Conservation (phyloP, 805 yeast species). For the Clavispora phyllophila region DNA sequence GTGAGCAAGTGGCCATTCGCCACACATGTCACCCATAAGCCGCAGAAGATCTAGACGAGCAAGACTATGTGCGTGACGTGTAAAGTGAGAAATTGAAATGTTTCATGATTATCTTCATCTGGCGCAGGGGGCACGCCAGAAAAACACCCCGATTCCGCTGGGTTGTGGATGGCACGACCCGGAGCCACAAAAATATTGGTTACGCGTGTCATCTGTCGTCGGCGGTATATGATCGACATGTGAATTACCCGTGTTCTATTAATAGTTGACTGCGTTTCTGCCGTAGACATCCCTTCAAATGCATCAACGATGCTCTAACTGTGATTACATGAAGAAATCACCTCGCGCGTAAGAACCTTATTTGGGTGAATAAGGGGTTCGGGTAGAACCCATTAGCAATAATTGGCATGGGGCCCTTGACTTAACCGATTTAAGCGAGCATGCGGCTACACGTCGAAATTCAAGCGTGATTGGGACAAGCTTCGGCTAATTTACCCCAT, state of each 20-base stretch:
- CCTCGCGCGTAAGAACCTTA: too few species aligned
- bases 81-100: neutral
- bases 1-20: neutral
- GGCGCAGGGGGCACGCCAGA: neutral
- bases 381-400: too few species aligned
- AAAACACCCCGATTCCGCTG: neutral
- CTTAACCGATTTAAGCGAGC: neutral
- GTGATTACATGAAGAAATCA: neutral
- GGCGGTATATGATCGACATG: neutral
- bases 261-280: neutral
- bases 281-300: neutral
- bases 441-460: neutral
- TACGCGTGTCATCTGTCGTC: neutral
- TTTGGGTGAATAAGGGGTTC: too few species aligned
- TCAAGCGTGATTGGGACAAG: neutral
- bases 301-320: neutral
- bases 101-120: neutral
- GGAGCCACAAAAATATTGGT: neutral
- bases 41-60: neutral
- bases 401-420: neutral
- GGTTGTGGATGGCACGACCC: neutral
- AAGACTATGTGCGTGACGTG: neutral
- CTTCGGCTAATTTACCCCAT: neutral
- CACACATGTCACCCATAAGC: neutral
- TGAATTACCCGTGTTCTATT: neutral